These are phyloP conservation scores for Penicillium crystallinum DNA, from an alignment of 495 filamentous ascomycete species.

Conservation along the genomic window DNA sequence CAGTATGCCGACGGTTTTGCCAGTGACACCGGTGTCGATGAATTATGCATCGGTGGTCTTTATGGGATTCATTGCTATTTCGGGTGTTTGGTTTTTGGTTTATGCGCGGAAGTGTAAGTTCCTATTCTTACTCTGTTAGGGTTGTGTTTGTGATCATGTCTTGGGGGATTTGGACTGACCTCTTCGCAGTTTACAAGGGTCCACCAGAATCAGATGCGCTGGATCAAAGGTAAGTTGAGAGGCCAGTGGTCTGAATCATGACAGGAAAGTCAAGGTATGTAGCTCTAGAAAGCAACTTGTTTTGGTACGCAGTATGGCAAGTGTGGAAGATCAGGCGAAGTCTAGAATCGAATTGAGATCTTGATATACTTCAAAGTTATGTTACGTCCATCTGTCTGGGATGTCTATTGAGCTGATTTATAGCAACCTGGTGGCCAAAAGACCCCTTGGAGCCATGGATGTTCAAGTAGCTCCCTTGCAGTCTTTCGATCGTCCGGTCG, in stretches of 20 bases:
- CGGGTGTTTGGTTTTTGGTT: constrained; percentile 39
- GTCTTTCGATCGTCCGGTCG: neutral
- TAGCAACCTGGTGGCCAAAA: neutral
- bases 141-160: neutral
- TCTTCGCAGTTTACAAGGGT: constrained; percentile 37
- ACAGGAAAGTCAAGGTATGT: neutral
- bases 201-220: constrained; percentile 41
- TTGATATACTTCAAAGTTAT: no score
- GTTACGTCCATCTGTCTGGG: no score
- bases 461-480: neutral
- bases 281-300: neutral
- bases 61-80: constrained; percentile 45
- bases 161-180: constrained; percentile 1
- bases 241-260: neutral
- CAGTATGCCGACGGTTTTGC: constrained; percentile 47
- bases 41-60: constrained; percentile 64
- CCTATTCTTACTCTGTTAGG: constrained; percentile 2
- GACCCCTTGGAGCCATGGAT: neutral
- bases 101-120: constrained; percentile 44
- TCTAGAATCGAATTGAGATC: no score
- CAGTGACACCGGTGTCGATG: constrained; percentile 45
- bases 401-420: neutral
- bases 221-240: neutral
- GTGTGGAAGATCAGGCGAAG: neutral
- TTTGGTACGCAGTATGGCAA: neutral